These are phyloP conservation scores for Mycosphaerella arachidis DNA, from an alignment of 2,329 filamentous ascomycete species.

Conservation along the genomic window DNA sequence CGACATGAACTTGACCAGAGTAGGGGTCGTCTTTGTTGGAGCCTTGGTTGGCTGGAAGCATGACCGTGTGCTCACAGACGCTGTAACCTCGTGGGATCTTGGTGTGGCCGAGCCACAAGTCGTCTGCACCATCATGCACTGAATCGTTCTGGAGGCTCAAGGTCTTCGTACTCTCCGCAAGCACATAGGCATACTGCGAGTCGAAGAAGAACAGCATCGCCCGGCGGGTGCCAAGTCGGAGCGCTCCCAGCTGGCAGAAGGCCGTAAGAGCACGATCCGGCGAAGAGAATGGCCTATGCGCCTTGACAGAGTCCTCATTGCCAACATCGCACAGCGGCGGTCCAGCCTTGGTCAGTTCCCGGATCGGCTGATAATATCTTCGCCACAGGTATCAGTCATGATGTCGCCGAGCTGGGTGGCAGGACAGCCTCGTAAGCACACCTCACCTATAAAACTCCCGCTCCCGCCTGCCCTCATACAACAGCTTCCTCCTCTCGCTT, in stretches of 20 bases:
- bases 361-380: constrained; percentile 29
- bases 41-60: constrained; percentile 19
- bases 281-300: constrained; percentile 26
- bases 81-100: constrained; percentile 28
- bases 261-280: constrained; percentile 41
- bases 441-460: constrained; percentile 31
- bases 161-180: constrained; percentile 51
- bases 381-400: neutral
- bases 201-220: constrained; percentile 54
- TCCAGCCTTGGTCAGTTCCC: constrained; percentile 24
- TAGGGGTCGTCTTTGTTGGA: constrained; percentile 15
- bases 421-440: constrained; percentile 3
- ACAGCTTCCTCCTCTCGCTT: constrained; percentile 12
- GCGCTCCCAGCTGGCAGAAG: constrained; percentile 50
- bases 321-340: constrained; percentile 26
- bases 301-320: constrained; percentile 18
- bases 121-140: constrained; percentile 21
- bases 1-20: constrained; percentile 23
- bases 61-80: constrained; percentile 31
- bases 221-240: constrained; percentile 46
- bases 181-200: constrained; percentile 45
- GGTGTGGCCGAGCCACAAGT: constrained; percentile 30
- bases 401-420: neutral
- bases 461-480: constrained; percentile 27
- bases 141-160: constrained; percentile 37